Conservation (phyloP, 768 basidiomycete species). For the Auriscalpium orientale region DNA sequence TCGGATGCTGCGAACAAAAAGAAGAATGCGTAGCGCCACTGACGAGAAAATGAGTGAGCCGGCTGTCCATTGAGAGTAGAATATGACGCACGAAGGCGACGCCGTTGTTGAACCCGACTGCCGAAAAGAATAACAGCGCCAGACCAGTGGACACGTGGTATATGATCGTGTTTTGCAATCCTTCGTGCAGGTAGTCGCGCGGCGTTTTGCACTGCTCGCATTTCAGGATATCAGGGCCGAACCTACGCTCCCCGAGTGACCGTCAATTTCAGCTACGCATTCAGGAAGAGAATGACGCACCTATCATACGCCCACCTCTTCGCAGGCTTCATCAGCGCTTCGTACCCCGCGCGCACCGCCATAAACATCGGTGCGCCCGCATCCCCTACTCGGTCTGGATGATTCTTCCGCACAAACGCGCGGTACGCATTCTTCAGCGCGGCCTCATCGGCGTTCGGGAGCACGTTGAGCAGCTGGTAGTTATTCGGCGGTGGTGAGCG, state of each 20-base stretch:
- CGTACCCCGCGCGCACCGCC: conserved; percentile 62
- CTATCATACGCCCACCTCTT: conserved; percentile 83
- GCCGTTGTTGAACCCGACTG: conserved; percentile 50
- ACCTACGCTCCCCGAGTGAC: conserved; percentile 41
- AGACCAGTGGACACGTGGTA: conserved; percentile 61
- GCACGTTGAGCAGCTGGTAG: conserved; percentile 66
- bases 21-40: conserved; percentile 83
- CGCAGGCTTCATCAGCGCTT: conserved; percentile 69
- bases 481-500: conserved; percentile 60
- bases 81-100: conserved; percentile 51
- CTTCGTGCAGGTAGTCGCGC: conserved; percentile 61
- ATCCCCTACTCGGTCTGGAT: conserved; percentile 68
- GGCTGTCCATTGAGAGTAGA: not conserved
- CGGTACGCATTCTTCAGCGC: conserved; percentile 69
- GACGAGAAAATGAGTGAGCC: conserved; percentile 3
- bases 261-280: not conserved
- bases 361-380: conserved; percentile 63
- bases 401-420: conserved; percentile 62
- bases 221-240: conserved; percentile 62
- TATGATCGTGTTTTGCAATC: conserved; percentile 51
- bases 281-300: conserved; percentile 27
- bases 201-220: conserved; percentile 67
- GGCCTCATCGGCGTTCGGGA: conserved; percentile 54
- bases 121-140: conserved; percentile 54
- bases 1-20: conserved; percentile 54